phyloP scores from a whole-genome alignment of 345 rosid genomes.

The Murraya paniculata region DNA sequence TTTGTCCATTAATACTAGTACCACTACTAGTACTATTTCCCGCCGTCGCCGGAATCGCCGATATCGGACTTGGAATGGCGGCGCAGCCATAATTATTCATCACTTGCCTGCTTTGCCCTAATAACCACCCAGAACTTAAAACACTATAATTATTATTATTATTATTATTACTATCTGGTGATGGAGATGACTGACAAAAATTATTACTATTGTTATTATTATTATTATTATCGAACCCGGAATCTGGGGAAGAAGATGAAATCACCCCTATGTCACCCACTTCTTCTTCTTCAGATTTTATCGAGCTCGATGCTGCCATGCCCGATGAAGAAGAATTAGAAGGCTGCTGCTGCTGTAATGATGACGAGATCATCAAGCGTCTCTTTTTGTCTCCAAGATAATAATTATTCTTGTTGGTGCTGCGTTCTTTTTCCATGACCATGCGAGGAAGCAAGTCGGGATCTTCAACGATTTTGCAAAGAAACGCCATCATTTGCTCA shows the following conservation, averaged over 20 bases:
- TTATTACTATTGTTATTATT: background rate
- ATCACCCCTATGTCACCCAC: constrained; percentile 33
- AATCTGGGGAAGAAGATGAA: constrained; percentile 43
- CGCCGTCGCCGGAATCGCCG: background rate
- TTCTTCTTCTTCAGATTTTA: constrained; percentile 56
- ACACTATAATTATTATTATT: no score
- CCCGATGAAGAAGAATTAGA: constrained; percentile 33
- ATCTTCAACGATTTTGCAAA: constrained; percentile 71
- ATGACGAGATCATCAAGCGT: constrained; percentile 38
- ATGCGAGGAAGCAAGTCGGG: constrained; percentile 75
- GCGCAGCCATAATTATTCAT: constrained; percentile 8
- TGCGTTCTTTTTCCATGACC: constrained; percentile 53
- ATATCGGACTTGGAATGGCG: background rate
- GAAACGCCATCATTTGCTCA: constrained; percentile 89
- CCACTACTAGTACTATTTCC: background rate
- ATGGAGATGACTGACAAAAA: constrained; percentile 22
- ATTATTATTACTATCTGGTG: constrained; percentile 31
- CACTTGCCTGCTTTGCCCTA: constrained; percentile 11
- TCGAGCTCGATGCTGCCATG: constrained; percentile 40
- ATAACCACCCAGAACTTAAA: constrained; percentile 25
- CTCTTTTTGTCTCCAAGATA: constrained; percentile 44
- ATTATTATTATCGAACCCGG: constrained; percentile 20
- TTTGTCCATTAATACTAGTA: constrained; percentile 17
- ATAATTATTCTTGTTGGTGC: background rate
- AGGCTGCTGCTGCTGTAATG: background rate